Evolutionary conservation across 2,329 filamentous ascomycete species (phyloP).

Genomic region (Basipetospora sp.): DNA sequence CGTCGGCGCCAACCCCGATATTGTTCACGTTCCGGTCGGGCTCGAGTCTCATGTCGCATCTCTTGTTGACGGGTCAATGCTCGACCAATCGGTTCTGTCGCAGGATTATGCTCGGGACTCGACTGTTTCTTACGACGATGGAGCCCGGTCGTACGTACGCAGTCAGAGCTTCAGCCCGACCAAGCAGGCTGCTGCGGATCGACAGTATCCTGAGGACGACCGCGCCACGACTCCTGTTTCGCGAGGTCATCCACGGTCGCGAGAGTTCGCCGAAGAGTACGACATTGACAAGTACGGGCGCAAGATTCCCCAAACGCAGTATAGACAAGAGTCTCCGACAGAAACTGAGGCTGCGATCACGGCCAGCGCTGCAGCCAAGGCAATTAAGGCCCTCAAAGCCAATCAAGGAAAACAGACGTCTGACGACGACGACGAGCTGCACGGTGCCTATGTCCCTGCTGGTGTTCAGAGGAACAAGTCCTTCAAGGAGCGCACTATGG

Average conservation of each 20-base stretch:
- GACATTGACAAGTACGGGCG: conserved; percentile 43
- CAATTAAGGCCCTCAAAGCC: conserved; percentile 35
- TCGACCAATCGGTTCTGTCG: conserved; percentile 55
- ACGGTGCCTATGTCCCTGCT: conserved; percentile 26
- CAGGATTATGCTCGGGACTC: conserved; percentile 33
- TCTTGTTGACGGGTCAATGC: conserved; percentile 58
- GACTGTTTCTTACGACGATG: conserved; percentile 20
- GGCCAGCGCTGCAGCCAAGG: conserved; percentile 38
- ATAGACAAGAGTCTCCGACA: conserved; percentile 36
- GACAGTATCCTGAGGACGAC: conserved; percentile 24
- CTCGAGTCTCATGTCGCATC: conserved; percentile 88
- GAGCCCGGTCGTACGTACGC: conserved; percentile 14
- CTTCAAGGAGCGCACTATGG: conserved; percentile 50
- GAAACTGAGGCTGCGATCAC: conserved; percentile 44
- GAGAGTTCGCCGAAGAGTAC: conserved; percentile 37
- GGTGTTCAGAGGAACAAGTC: conserved; percentile 47
- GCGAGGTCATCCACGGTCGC: conserved; percentile 23
- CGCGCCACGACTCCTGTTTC: conserved; percentile 24
- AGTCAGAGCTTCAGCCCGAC: conserved; percentile 24
- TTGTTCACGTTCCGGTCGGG: conserved; percentile 55
- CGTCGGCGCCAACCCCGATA: conserved; percentile 59
- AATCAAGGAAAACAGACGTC: conserved; percentile 29
- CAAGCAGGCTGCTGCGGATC: conserved; percentile 27
- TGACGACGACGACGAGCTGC: conserved; percentile 19
- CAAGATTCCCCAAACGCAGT: conserved; percentile 32